Percentiles rank a stretch among this genome's conserved stretches.
phyloP scores from a whole-genome alignment of 1,139 yeast genomes.

The Nematodospora anomalae region DNA sequence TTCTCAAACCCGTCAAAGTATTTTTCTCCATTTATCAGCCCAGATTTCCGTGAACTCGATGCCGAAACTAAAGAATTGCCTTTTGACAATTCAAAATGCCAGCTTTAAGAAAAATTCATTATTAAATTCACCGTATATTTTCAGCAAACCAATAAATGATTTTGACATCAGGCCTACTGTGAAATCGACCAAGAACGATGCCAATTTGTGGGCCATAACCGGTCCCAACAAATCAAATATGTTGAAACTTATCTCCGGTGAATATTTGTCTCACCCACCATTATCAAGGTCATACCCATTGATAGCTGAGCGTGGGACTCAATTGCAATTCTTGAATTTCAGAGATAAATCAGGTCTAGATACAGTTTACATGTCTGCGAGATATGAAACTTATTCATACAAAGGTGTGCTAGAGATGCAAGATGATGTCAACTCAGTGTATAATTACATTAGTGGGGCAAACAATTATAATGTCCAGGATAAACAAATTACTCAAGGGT shows the following conservation, averaged over 20 bases:
- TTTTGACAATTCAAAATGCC: conserved; percentile 13
- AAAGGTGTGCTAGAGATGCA: conserved; percentile 60
- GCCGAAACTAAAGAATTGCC: conserved; percentile 4
- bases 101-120: conserved; percentile 15
- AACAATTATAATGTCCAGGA: conserved; percentile 48
- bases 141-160: conserved; percentile 24
- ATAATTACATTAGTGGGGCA: conserved; percentile 54
- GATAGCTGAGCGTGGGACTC: conserved; percentile 31
- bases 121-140: conserved; percentile 13
- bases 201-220: conserved; percentile 33
- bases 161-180: conserved; percentile 23
- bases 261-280: conserved; percentile 53
- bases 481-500: conserved; percentile 14
- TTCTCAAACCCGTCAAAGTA: too few species aligned
- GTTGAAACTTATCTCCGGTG: conserved; percentile 34
- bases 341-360: conserved; percentile 53
- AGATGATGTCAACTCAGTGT: conserved; percentile 72
- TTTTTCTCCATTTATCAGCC: too few species aligned
- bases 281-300: conserved; percentile 55
- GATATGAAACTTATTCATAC: conserved; percentile 72
- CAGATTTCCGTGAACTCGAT: too few species aligned
- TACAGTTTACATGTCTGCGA: conserved; percentile 80
- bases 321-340: conserved; percentile 54
- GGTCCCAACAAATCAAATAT: conserved; percentile 40
- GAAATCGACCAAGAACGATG: conserved; percentile 14